These are phyloP conservation scores for Parasitella parasitica DNA, from an alignment of 371 early-diverging fungal genomes.

Conservation along the genomic window DNA sequence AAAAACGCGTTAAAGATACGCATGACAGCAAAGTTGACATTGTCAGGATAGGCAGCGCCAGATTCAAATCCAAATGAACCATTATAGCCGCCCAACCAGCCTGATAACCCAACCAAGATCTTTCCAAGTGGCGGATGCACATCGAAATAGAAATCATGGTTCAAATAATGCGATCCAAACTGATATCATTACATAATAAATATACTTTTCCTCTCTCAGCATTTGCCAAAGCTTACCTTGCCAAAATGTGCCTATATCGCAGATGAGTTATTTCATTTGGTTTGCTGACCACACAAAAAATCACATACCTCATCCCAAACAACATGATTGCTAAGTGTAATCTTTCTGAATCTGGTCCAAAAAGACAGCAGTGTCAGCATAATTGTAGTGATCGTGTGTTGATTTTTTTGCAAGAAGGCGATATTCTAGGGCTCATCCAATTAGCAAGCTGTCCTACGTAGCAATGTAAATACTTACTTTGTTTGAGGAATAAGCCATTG, in stretches of 20 bases:
- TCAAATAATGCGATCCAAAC: constrained; percentile 95
- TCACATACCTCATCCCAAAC: constrained; percentile 77
- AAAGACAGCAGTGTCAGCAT: constrained; percentile 65
- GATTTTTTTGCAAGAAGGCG: constrained; percentile 53
- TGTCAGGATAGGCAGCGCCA: constrained; percentile 80
- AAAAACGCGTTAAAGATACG: constrained; percentile 89
- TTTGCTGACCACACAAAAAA: neutral
- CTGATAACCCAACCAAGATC: constrained; percentile 94
- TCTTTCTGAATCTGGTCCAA: constrained; percentile 82
- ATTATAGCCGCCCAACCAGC: constrained; percentile 86
- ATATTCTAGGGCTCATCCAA: constrained; percentile 25
- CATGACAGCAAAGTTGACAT: constrained; percentile 92
- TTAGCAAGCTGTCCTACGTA: neutral
- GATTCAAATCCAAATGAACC: constrained; percentile 92
- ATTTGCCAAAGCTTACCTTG: constrained; percentile 47
- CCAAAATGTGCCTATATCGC: constrained; percentile 90
- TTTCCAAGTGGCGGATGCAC: constrained; percentile 99
- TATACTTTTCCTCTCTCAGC: neutral
- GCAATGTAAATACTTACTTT: constrained; percentile 21
- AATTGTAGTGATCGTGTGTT: constrained; percentile 52
- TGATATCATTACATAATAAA: constrained; percentile 23
- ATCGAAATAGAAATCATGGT: constrained; percentile 96
- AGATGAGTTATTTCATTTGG: too few species aligned
- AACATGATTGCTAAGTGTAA: constrained; percentile 72
- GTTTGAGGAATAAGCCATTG: constrained; percentile 35